Percentiles rank a stretch among this genome's conserved stretches.
These are phyloP conservation scores for Purshia tridentata DNA, from an alignment of 306 rosid species.

Conservation along the genomic window DNA sequence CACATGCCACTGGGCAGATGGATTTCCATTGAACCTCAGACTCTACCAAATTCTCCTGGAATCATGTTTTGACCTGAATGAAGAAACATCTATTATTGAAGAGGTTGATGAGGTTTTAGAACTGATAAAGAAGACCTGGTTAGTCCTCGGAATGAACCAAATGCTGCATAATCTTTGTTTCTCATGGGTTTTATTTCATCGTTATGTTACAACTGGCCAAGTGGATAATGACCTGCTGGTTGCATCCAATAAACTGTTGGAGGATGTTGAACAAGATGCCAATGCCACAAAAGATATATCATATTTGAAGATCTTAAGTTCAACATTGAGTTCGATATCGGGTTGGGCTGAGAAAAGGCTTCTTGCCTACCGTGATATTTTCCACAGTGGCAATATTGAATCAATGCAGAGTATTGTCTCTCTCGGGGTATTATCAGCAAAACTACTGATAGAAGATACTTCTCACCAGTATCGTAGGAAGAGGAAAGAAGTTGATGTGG, in stretches of 20 bases:
- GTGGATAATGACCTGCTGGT: slow-evolving; percentile 70
- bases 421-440: slow-evolving; percentile 66
- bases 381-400: slow-evolving; percentile 68
- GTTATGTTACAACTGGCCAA: slow-evolving; percentile 69
- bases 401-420: slow-evolving; percentile 70
- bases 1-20: slow-evolving; percentile 94
- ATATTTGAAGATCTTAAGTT: slow-evolving; percentile 47
- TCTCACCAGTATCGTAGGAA: slow-evolving; percentile 48
- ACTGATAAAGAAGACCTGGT: slow-evolving; percentile 93
- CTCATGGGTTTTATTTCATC: slow-evolving; percentile 79
- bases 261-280: slow-evolving; percentile 69
- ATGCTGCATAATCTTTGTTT: slow-evolving; percentile 84
- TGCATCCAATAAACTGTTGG: slow-evolving; percentile 77
- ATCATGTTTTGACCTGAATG: slow-evolving; percentile 81
- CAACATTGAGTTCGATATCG: slow-evolving; percentile 49
- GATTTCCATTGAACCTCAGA: slow-evolving; percentile 85
- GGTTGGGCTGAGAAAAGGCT: slow-evolving; percentile 87
- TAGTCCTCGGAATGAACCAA: slow-evolving; percentile 73
- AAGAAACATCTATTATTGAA: slow-evolving; percentile 66
- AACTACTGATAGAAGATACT: slow-evolving; percentile 53
- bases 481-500: slow-evolving; percentile 50
- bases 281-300: slow-evolving; percentile 48
- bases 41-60: slow-evolving; percentile 83
- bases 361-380: slow-evolving; percentile 63
- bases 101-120: slow-evolving; percentile 95